phyloP scores from a whole-genome alignment of 1,284 basidiomycete genomes.

The Cryptococcus jaspeensis region DNA sequence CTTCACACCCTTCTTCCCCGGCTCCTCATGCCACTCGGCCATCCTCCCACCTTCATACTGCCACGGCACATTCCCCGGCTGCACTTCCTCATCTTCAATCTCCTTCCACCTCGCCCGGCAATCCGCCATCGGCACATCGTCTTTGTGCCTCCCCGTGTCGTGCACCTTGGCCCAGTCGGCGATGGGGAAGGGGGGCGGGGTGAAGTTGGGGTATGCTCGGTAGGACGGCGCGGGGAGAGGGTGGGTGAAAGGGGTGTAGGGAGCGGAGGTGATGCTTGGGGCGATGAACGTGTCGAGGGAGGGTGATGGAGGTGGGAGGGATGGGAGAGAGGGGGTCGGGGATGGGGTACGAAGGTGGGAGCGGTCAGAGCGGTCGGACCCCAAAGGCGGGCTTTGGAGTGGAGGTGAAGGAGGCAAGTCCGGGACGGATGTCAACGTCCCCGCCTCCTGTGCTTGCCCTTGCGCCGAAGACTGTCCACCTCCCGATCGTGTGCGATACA shows the following conservation, averaged over 20 bases:
- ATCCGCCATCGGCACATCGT: neutral
- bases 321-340: too few relatives aligned
- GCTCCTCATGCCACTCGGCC: conserved; percentile 35
- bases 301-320: too few relatives aligned
- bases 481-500: too few relatives aligned
- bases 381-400: too few relatives aligned
- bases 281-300: too few relatives aligned
- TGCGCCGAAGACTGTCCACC: neutral
- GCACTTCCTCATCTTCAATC: conserved; percentile 23
- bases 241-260: neutral
- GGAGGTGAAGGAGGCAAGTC: too few relatives aligned
- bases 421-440: too few relatives aligned
- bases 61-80: too few relatives aligned
- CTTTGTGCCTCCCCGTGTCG: neutral
- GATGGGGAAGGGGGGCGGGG: conserved; percentile 13
- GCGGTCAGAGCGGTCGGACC: too few relatives aligned
- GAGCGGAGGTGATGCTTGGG: too few relatives aligned
- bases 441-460: too few relatives aligned
- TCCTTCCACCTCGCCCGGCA: conserved; percentile 8
- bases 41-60: conserved; percentile 22
- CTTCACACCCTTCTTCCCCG: conserved; percentile 8
- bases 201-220: conserved; percentile 44
- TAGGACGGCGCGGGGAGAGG: conserved; percentile 39
- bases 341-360: too few relatives aligned
- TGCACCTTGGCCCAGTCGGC: neutral